Conservation (phyloP, 192 early-diverging fungal genomes). For the Cetraspora pellucida region DNA sequence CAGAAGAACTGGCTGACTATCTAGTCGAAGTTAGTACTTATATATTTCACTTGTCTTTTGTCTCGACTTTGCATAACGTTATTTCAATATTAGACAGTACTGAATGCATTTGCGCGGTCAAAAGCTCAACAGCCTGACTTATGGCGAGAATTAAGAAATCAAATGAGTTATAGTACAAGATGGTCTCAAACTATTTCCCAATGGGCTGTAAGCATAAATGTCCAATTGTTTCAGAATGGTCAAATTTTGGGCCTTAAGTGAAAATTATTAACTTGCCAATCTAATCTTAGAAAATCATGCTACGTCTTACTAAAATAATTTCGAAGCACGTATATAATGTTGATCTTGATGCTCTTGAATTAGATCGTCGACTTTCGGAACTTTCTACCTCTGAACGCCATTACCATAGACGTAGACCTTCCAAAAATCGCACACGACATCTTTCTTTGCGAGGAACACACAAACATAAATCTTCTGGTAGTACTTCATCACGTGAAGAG, state of each 20-base stretch:
- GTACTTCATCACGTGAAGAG: conserved; percentile 34
- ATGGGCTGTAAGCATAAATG: conserved; percentile 61
- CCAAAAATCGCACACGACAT: conserved; percentile 30
- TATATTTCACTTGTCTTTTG: neutral
- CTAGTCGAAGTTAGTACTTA: conserved; percentile 60
- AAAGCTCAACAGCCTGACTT: conserved; percentile 46
- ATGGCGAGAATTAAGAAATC: conserved; percentile 61
- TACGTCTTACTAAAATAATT: conserved; percentile 62
- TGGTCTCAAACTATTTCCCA: conserved; percentile 64
- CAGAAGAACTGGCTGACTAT: conserved; percentile 66
- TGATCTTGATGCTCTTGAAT: conserved; percentile 56
- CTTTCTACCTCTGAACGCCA: conserved; percentile 12
- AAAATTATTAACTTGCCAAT: too few relatives aligned
- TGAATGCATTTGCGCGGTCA: conserved; percentile 68
- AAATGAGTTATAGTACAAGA: conserved; percentile 49
- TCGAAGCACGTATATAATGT: conserved; percentile 60
- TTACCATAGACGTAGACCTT: conserved; percentile 28
- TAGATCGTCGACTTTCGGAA: conserved; percentile 25
- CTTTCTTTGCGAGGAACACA: conserved; percentile 8
- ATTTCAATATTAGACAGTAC: conserved; percentile 55
- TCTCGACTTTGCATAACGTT: neutral
- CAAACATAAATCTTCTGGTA: conserved; percentile 32
- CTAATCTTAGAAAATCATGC: conserved; percentile 56
- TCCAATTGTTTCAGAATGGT: neutral
- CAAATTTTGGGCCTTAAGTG: neutral